These are phyloP conservation scores for Citrus glauca DNA, from an alignment of 345 rosid species.

Conservation along the genomic window DNA sequence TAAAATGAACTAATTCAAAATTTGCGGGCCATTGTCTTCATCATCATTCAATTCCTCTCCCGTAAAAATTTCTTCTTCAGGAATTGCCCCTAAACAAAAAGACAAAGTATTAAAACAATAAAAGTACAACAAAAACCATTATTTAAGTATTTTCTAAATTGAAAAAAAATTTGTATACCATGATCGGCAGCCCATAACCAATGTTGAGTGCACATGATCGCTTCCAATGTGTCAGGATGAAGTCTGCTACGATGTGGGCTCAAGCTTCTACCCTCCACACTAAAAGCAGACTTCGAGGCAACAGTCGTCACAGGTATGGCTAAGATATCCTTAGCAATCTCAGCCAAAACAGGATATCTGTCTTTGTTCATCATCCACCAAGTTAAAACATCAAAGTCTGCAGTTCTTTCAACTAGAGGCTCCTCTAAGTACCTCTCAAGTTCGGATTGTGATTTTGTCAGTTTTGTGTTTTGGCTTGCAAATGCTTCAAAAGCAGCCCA, in stretches of 20 bases:
- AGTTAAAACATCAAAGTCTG: background rate
- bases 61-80: background rate
- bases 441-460: background rate
- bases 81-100: background rate
- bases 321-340: background rate
- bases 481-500: background rate
- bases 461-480: background rate
- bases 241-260: background rate
- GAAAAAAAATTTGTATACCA: background rate
- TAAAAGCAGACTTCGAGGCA: background rate
- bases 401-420: background rate
- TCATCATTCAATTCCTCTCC: background rate
- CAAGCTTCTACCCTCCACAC: background rate
- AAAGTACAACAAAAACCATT: background rate
- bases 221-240: background rate
- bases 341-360: background rate
- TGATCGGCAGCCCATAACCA: background rate
- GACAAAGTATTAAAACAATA: background rate
- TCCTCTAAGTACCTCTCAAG: background rate
- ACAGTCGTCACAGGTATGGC: background rate
- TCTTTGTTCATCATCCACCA: background rate
- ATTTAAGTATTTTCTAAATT: too few relatives aligned
- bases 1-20: too few relatives aligned
- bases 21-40: background rate
- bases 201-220: background rate